Evolutionary conservation across 176 grass and related monocot species (phyloP).

Genomic region (Musa troglodytarum): DNA sequence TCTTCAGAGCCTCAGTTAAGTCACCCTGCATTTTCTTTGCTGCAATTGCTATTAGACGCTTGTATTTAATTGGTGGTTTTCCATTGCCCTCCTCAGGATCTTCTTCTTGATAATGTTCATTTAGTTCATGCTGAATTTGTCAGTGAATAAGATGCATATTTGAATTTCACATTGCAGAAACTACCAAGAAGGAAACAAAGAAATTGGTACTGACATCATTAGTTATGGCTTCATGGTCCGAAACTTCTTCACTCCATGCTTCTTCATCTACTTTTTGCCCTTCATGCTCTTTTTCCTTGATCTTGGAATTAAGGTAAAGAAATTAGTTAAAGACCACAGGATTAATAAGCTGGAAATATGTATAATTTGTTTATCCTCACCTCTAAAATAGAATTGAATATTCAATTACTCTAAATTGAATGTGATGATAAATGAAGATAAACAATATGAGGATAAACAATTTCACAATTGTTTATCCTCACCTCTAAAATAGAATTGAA

Average conservation of each 20-base stretch:
- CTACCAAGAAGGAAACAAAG: not conserved
- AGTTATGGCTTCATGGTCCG: not conserved
- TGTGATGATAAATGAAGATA: too few relatives aligned
- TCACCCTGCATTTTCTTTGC: conserved; percentile 9
- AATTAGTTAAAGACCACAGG: too few relatives aligned
- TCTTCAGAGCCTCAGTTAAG: not conserved
- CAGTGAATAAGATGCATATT: not conserved
- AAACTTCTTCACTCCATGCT: not conserved
- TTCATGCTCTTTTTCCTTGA: not conserved
- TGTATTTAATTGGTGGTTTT: conserved; percentile 1
- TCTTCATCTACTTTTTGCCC: not conserved
- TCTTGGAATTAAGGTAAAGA: too few relatives aligned
- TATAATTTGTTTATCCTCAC: too few relatives aligned
- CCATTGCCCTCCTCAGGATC: not conserved
- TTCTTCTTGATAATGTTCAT: not conserved
- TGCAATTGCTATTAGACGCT: conserved; percentile 1
- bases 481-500: too few relatives aligned
- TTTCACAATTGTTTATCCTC: too few relatives aligned
- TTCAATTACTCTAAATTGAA: too few relatives aligned
- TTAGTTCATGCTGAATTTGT: not conserved
- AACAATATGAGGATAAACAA: too few relatives aligned
- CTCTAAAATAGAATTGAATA: too few relatives aligned
- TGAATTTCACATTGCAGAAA: not conserved
- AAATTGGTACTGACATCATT: not conserved
- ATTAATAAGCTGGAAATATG: too few relatives aligned